phyloP scores from a whole-genome alignment of 768 basidiomycete genomes.

The Lactarius hengduanensis region DNA sequence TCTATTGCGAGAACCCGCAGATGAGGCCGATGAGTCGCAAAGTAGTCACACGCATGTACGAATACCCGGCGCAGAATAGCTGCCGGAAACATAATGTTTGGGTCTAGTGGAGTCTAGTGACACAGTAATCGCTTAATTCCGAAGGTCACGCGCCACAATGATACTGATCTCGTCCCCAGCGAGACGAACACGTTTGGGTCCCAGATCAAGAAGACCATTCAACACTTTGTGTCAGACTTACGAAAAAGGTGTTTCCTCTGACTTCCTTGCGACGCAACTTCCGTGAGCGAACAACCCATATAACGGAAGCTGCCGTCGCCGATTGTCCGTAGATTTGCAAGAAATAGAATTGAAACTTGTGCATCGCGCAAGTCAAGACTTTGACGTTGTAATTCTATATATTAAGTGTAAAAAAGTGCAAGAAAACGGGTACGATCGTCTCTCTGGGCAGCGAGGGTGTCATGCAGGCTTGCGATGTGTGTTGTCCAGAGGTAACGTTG shows the following conservation, averaged over 20 bases:
- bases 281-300: not conserved
- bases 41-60: not conserved
- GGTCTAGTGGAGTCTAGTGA: not conserved
- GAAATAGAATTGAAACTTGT: not conserved
- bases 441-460: not conserved
- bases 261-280: not conserved
- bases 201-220: not conserved
- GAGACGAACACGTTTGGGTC: not conserved
- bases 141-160: not conserved
- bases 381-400: slow-evolving; percentile 2
- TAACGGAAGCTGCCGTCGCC: not conserved
- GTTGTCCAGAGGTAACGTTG: not conserved
- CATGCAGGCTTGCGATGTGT: slow-evolving; percentile 7
- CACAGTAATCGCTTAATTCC: not conserved
- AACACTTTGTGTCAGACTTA: not conserved
- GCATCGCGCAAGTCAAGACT: not conserved
- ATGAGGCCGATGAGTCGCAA: not conserved
- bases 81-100: not conserved
- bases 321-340: not conserved
- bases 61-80: not conserved
- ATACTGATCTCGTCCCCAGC: not conserved
- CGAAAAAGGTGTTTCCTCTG: not conserved
- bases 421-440: not conserved
- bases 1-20: not conserved
- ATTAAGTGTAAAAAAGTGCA: not conserved